Evolutionary conservation across 2,329 filamentous ascomycete genomes (phyloP), one percentile per base, ranked within the genome.

Genomic region (Fusarium penzigii): DNA sequence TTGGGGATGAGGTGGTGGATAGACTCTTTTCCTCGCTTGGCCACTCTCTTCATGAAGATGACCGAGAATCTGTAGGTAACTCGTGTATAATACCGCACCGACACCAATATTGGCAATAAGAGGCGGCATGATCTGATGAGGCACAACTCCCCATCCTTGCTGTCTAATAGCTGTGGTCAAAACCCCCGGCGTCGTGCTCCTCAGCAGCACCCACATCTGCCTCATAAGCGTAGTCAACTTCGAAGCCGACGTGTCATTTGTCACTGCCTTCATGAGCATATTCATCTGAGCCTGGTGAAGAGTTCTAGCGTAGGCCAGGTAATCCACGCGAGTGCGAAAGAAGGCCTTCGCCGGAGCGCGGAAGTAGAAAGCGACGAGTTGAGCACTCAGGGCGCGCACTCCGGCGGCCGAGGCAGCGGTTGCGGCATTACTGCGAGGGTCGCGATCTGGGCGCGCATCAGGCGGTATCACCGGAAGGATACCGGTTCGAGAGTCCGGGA

Each of bases 271-370:
- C 42, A 70, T 61, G 41, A 78, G 61, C 17, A 68, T 51, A 46
- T 72, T 63, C 2, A 69, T 70, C 52, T 78, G 76, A 36, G 77
- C 73, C 57, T 80, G 71, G 55, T 83, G 79, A 3, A 84, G 66
- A 14, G 69, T 76, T 29, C 82, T 75, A 3, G 81, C 82, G 55
- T 83, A 85, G 2, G 81, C 81, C 16, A 85, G 77, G 61, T 92
- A 96, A 76, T 97, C 92, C 58, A 97, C 91, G 52, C 92, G 79
- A 1, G 90, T 92, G 55, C 90, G 84, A 73, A 97, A 96, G 69
- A 97, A 97, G 14, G 92, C 89, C 73, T 96, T 96, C 48, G 92
- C 89, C 1, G 92, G 92, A 0, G 91, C 90, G 51, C 92, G 82
- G 68, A 96, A 97, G 74, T 96, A 97, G 65, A 96, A 96, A 20